Percentiles rank a stretch among this genome's conserved stretches.
These are phyloP conservation scores for Diaporthe citrichinensis DNA, from an alignment of 2,329 filamentous ascomycete genomes.

Conservation along the genomic window DNA sequence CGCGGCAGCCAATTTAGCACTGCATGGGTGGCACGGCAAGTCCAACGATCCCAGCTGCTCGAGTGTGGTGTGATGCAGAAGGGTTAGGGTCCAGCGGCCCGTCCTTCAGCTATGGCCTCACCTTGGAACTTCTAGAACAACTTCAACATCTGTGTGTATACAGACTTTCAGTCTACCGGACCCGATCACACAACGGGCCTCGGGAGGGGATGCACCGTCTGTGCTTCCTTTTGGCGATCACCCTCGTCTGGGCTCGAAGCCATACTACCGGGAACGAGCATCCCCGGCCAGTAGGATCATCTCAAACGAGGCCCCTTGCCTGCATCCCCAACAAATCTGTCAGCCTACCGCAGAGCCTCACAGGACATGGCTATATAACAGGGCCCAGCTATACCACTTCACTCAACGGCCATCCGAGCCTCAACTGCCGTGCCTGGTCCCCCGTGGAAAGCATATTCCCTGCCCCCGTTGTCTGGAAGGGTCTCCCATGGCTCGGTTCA, in stretches of 20 bases:
- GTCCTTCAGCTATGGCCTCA: not conserved
- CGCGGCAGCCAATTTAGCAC: constrained; percentile 21
- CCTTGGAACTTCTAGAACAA: constrained; percentile 3
- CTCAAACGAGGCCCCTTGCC: constrained; percentile 11
- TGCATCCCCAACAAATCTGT: not conserved
- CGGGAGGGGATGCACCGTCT: constrained; percentile 30
- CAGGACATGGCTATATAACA: not conserved
- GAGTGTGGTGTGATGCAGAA: not conserved
- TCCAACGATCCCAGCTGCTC: not conserved
- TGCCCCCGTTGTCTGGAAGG: not conserved
- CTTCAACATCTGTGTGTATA: not conserved
- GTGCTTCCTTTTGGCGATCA: constrained; percentile 25
- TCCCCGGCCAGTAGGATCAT: constrained; percentile 1
- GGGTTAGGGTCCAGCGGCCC: not conserved
- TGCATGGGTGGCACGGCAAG: not conserved
- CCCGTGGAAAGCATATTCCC: not conserved
- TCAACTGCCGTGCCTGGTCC: constrained; percentile 28
- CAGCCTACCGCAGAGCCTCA: constrained; percentile 22
- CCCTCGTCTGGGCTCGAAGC: not conserved
- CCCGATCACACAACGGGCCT: not conserved
- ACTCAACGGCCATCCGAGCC: constrained; percentile 11
- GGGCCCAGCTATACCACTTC: constrained; percentile 5
- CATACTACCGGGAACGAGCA: constrained; percentile 12
- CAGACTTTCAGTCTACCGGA: not conserved
- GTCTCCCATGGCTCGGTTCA: constrained; percentile 23